Evolutionary conservation across 2,329 filamentous ascomycete species (phyloP).

Genomic region (Fusarium graminum): DNA sequence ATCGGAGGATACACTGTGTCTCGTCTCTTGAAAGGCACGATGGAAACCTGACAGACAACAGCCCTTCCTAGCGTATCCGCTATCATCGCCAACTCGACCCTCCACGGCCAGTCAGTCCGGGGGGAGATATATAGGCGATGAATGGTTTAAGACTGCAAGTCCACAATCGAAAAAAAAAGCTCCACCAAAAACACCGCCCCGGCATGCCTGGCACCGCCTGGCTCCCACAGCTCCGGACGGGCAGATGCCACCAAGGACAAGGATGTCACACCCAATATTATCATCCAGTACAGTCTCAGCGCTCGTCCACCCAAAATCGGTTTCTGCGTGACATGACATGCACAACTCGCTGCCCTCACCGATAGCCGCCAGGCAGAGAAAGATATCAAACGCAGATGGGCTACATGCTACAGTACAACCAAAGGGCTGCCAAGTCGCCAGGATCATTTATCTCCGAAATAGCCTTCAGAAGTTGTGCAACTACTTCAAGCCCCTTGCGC

Average conservation of each 20-base stretch:
- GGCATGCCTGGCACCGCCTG: slow-evolving; percentile 39
- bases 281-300: slow-evolving; percentile 31
- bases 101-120: slow-evolving; percentile 20
- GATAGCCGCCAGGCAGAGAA: slow-evolving; percentile 38
- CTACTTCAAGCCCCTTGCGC: slow-evolving; percentile 31
- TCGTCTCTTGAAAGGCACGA: not conserved
- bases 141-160: slow-evolving; percentile 37
- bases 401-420: slow-evolving; percentile 1
- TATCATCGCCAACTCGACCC: slow-evolving; percentile 18
- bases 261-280: slow-evolving; percentile 40
- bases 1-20: not conserved
- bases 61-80: not conserved
- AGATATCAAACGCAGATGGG: slow-evolving; percentile 10
- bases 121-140: slow-evolving; percentile 17
- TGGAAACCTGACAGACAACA: not conserved
- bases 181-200: slow-evolving; percentile 48
- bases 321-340: slow-evolving; percentile 49
- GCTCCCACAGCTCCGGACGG: slow-evolving; percentile 44
- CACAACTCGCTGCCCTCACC: slow-evolving; percentile 41
- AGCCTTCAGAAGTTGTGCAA: slow-evolving; percentile 30
- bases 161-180: slow-evolving; percentile 32
- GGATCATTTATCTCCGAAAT: slow-evolving; percentile 45
- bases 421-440: slow-evolving; percentile 24
- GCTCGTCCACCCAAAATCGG: slow-evolving; percentile 30
- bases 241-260: slow-evolving; percentile 44